Base-by-base conservation (phyloP, 108 stramenopile species). In the Cyclotella distinguenda region DNA sequence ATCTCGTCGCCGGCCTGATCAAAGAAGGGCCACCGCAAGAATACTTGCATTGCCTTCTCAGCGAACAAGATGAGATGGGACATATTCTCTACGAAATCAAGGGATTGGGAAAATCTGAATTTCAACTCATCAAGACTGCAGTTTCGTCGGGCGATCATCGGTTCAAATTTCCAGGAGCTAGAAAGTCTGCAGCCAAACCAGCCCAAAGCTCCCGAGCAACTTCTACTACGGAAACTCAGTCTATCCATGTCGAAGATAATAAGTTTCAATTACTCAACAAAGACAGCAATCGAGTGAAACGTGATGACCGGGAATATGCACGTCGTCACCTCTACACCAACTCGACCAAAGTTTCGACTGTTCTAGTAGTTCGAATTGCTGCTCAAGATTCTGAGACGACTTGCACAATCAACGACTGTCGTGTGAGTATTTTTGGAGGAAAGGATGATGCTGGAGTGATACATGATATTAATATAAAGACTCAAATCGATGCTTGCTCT, bases 401-500 rank as follows among this genome's bases (percentile, higher is more conserved):
- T 43, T 11, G 12, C n/a, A 40, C 58, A 11, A 35, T 2, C 38
- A 43, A 43, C 8, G 3, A 59, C 13, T 59, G 58, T 21, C 25
- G 40, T 28, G 58, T 19, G 3, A 9, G 21, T 5, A 59, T 39
- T 0, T 59, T 59, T 21, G 58, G 58, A 2, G 58, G 58, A n/a
- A 25, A 32, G 13, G 38, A 59, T 39, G 38, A 40, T 7, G 23
- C 2, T 40, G 58, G 58, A 10, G 25, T 43, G 15, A 23, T 43
- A 13, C 38, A 59, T 43, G 58, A 59, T 43, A 40, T 59, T 35
- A 59, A 59, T 43, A 25, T 59, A 15, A 22, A 43, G n/a, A 27
- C 40, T 25, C 58, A 59, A 19, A 59, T 43, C 10, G 25, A 40
- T 28, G 58, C 38, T 32, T 59, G 58, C 19, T 59, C 58, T 18